phyloP scores from a whole-genome alignment of 2,329 filamentous ascomycete genomes.

The Cytospora paraplurivora region DNA sequence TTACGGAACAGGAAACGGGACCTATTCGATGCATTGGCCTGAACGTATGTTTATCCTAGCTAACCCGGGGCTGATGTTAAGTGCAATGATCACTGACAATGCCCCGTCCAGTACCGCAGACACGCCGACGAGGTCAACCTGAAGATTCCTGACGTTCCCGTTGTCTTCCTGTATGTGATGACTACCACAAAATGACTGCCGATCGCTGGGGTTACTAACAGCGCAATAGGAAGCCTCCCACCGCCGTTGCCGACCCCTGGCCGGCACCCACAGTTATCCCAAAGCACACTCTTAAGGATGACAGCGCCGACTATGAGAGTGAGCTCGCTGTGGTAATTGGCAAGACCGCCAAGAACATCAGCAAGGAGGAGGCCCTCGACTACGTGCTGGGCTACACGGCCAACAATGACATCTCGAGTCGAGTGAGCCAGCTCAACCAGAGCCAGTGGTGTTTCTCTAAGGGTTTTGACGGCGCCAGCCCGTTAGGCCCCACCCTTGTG shows the following conservation, averaged over 20 bases:
- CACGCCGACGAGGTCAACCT: constrained; percentile 56
- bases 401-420: constrained; percentile 63
- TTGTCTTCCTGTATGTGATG: constrained; percentile 50
- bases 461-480: constrained; percentile 59
- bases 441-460: constrained; percentile 62
- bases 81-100: not conserved
- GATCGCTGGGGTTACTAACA: not conserved
- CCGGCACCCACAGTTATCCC: constrained; percentile 54
- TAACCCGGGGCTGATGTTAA: not conserved
- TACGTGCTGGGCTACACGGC: constrained; percentile 62
- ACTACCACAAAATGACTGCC: not conserved
- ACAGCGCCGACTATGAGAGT: constrained; percentile 61
- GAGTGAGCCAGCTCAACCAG: constrained; percentile 56
- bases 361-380: constrained; percentile 56
- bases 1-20: constrained; percentile 52
- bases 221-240: constrained; percentile 50
- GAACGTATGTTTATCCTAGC: constrained; percentile 44
- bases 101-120: constrained; percentile 42
- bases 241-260: constrained; percentile 57
- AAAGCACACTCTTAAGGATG: constrained; percentile 53
- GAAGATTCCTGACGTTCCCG: constrained; percentile 55
- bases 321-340: constrained; percentile 61
- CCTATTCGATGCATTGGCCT: constrained; percentile 62
- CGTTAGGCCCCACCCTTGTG: constrained; percentile 55
- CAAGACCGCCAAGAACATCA: constrained; percentile 54